phyloP scores from a whole-genome alignment of 257 asterid genomes.

The Paraleonurus japonicus region DNA sequence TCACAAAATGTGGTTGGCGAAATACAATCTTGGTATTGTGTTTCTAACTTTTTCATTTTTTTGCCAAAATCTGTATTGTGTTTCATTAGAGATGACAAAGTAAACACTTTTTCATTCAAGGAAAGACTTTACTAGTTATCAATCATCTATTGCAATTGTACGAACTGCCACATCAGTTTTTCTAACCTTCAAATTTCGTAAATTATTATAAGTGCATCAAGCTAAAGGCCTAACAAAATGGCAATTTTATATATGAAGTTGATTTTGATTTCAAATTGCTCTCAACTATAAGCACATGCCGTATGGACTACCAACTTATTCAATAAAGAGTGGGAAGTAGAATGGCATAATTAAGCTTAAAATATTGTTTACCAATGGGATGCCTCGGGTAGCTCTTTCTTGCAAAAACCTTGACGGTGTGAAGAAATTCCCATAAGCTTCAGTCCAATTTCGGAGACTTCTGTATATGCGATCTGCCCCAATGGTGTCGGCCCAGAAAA shows the following conservation, averaged over 20 bases:
- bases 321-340: neutral
- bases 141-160: neutral
- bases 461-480: slow-evolving; percentile 73
- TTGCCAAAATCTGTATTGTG: too few species aligned
- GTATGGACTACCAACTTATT: neutral
- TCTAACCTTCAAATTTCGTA: neutral
- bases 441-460: slow-evolving; percentile 80
- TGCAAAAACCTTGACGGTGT: slow-evolving; percentile 77
- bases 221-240: slow-evolving; percentile 5
- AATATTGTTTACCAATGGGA: slow-evolving; percentile 71
- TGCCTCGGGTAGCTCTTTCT: slow-evolving; percentile 87
- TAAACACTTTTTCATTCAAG: neutral
- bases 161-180: neutral
- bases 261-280: neutral
- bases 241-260: neutral
- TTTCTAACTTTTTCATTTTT: too few species aligned
- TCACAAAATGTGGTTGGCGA: too few species aligned
- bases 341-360: slow-evolving; percentile 10
- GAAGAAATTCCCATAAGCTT: slow-evolving; percentile 67
- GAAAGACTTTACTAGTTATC: neutral
- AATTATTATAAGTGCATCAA: neutral
- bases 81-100: too few species aligned
- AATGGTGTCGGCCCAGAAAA: slow-evolving; percentile 93
- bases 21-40: too few species aligned
- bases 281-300: neutral